Evolutionary conservation across 2,329 filamentous ascomycete genomes (phyloP).

Genomic region (Elsinoe perseae): DNA sequence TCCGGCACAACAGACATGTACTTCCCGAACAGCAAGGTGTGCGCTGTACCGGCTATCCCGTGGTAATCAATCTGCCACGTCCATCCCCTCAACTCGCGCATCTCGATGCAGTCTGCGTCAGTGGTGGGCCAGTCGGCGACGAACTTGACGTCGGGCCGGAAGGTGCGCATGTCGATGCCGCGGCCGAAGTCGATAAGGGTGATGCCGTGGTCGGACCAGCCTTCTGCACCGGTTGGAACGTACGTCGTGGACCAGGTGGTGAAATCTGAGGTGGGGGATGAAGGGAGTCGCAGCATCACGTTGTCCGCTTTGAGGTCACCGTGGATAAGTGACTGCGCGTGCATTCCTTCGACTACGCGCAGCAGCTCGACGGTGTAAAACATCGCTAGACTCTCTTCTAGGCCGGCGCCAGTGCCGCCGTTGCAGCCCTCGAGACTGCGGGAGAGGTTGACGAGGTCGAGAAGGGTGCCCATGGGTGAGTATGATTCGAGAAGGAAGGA

Average conservation of each 20-base stretch:
- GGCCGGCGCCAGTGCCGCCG: constrained; percentile 53
- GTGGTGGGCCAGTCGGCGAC: constrained; percentile 92
- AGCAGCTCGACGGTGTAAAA: constrained; percentile 91
- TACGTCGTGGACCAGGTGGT: constrained; percentile 58
- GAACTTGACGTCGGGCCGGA: constrained; percentile 70
- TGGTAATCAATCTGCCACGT: constrained; percentile 97
- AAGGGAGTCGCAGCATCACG: constrained; percentile 63
- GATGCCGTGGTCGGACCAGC: constrained; percentile 75
- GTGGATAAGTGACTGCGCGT: constrained; percentile 71
- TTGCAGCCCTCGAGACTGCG: constrained; percentile 52
- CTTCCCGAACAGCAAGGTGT: constrained; percentile 84
- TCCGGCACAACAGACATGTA: constrained; percentile 73
- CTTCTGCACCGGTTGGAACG: constrained; percentile 61
- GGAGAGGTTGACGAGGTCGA: constrained; percentile 89
- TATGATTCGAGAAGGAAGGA: constrained; percentile 83
- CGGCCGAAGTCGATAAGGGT: constrained; percentile 91
- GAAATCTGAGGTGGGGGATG: constrained; percentile 53
- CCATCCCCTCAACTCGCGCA: constrained; percentile 89
- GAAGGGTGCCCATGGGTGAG: constrained; percentile 78
- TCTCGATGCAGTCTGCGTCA: constrained; percentile 85
- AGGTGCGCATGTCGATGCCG: constrained; percentile 85
- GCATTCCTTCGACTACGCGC: constrained; percentile 80
- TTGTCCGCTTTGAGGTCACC: constrained; percentile 96
- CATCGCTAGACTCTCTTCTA: constrained; percentile 90
- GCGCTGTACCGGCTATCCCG: constrained; percentile 79